phyloP scores from a whole-genome alignment of 768 basidiomycete genomes.

The Mycena haematopus region DNA sequence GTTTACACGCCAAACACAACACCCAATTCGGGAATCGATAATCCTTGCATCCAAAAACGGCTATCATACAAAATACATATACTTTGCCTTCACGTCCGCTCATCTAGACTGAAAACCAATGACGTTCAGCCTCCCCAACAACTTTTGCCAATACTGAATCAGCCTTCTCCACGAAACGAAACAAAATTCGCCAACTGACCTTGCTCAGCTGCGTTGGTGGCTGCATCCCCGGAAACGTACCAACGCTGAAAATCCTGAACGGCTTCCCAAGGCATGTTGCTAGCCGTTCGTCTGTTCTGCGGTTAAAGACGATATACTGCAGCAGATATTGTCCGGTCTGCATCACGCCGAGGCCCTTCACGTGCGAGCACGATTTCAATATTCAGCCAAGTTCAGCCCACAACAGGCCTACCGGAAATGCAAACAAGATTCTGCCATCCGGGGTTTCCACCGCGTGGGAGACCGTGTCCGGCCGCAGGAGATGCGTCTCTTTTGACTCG shows the following conservation, averaged over 20 bases:
- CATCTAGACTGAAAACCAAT: not conserved
- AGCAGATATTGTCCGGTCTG: slow-evolving; percentile 16
- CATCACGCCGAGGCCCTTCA: slow-evolving; percentile 15
- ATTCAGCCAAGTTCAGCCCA: not conserved
- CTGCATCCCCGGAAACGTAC: not conserved
- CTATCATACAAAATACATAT: not conserved
- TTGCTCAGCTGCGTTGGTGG: slow-evolving; percentile 8
- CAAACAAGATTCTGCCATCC: not conserved
- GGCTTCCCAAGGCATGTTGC: slow-evolving; percentile 3
- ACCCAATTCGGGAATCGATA: slow-evolving; percentile 7
- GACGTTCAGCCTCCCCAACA: not conserved
- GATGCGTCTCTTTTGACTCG: slow-evolving; percentile 6
- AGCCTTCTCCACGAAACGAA: not conserved
- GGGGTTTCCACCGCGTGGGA: slow-evolving; percentile 1
- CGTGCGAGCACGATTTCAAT: too few species aligned
- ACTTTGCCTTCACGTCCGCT: too few species aligned
- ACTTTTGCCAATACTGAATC: not conserved
- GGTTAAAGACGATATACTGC: not conserved
- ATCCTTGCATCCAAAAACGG: not conserved
- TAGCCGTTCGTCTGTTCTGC: not conserved
- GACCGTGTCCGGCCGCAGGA: not conserved
- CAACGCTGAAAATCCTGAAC: not conserved
- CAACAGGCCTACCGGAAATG: slow-evolving; percentile 15
- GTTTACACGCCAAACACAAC: not conserved
- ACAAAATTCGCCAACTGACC: not conserved